Conservation (phyloP, 208 protist species). For the Acanthamoeba castellanii region DNA sequence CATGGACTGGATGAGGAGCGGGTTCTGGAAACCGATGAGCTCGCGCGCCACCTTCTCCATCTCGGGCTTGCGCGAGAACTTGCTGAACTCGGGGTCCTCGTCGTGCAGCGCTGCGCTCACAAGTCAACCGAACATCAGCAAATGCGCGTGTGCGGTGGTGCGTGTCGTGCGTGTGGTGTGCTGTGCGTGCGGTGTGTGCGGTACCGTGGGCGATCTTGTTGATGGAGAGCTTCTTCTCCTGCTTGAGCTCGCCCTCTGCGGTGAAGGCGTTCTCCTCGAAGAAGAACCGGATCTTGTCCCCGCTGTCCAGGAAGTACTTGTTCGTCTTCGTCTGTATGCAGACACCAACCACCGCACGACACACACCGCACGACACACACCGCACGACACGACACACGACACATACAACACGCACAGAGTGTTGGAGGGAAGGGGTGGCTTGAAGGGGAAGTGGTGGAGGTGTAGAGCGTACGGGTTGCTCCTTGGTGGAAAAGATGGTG, state of each 20-base stretch:
- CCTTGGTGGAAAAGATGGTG: conserved; percentile 72
- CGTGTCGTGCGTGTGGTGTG: not conserved
- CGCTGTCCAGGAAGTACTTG: conserved; percentile 86
- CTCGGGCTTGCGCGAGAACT: conserved; percentile 74
- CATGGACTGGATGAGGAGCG: conserved; percentile 89
- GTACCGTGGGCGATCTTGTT: conserved; percentile 89
- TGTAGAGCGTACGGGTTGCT: not conserved
- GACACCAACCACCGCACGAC: not conserved
- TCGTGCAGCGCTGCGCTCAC: conserved; percentile 78
- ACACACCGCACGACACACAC: not conserved
- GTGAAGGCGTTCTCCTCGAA: conserved; percentile 86
- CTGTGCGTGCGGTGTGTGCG: not conserved
- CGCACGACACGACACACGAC: not conserved
- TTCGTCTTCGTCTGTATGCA: conserved; percentile 76
- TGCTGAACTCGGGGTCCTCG: conserved; percentile 81
- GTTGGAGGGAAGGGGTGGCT: not conserved
- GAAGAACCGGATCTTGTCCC: conserved; percentile 89
- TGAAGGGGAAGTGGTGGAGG: not conserved
- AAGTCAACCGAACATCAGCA: not conserved
- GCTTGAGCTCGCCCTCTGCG: conserved; percentile 75
- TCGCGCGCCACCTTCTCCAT: conserved; percentile 68
- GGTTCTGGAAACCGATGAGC: conserved; percentile 80
- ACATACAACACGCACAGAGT: not conserved
- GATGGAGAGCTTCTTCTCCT: conserved; percentile 81
- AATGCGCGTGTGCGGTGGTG: not conserved